Base-by-base conservation (phyloP, 768 basidiomycete species). In the Russula foetens region DNA sequence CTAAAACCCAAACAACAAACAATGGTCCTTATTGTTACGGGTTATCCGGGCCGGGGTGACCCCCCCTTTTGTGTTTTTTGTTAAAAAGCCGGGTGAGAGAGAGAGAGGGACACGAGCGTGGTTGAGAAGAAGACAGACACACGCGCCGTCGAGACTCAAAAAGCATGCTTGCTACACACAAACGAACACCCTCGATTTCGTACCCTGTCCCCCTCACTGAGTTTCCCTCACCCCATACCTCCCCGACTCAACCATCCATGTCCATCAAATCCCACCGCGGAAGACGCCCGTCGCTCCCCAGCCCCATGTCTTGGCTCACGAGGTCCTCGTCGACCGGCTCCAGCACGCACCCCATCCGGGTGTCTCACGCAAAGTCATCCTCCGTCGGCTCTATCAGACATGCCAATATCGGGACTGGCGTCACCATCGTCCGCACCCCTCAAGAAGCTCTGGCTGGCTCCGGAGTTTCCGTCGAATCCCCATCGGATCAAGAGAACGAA, bases 371-470 rank as follows among this genome's bases (percentile, higher is more conserved):
- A 19, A 74, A 74, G 54, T 58, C 74, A 7, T 63, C 70, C 8
- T 70, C 46, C 61, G 19, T 76, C 5, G 73, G 76, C 12, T 67
- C 68, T 4, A 56, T 75, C 31, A 45, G 82, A 14, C 76, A 71
- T 45, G 82, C 82, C 2, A 71, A 75, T 3, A 79, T 89, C 21
- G 89, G 87, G n/a, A 69, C 80, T 21, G 88, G 90, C 43, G 90
- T 90, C 15, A 85, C 78, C 1, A 75, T 92, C 31, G 90, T 92
- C 39, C 77, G 84, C 58, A 92, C 90, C 0, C 90, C 90, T 8
- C 84, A 86, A 64, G 90, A 92, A 57, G 90, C 90, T 23, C 75
- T 92, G 31, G 75, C 71, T 29, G 70, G 73, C 49, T 61, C 76
- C 23, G 59, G 63, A 33, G 63, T 50, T 45, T 23, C 58, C n/a